Evolutionary conservation across 331 rosid species (phyloP).

Genomic region (Quercus tomentella): DNA sequence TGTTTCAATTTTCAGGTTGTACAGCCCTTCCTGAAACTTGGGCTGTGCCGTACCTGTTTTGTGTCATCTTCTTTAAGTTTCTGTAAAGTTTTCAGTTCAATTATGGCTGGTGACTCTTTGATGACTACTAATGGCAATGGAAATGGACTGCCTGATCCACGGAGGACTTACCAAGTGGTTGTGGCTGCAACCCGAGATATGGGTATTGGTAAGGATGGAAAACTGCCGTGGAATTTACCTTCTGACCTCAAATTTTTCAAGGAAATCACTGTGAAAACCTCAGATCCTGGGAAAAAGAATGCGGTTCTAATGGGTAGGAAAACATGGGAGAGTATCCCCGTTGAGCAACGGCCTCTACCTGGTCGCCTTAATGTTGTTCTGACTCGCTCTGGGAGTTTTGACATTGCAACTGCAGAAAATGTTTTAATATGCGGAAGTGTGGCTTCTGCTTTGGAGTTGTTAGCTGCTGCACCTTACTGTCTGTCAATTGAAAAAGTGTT

Average conservation of each 20-base stretch:
- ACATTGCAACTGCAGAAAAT: slow-evolving; percentile 91
- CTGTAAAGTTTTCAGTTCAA: slow-evolving; percentile 20
- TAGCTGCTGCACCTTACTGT: slow-evolving; percentile 92
- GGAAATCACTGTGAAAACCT: slow-evolving; percentile 54
- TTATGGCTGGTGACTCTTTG: slow-evolving; percentile 68
- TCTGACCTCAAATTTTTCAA: slow-evolving; percentile 75
- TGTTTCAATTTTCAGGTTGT: slow-evolving; percentile 20
- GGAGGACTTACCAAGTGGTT: slow-evolving; percentile 86
- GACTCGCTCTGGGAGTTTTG: slow-evolving; percentile 94
- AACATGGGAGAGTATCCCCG: slow-evolving; percentile 86
- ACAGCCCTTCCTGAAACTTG: slow-evolving; percentile 32
- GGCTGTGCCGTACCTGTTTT: slow-evolving; percentile 29
- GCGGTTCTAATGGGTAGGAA: slow-evolving; percentile 94
- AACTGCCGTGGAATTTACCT: slow-evolving; percentile 81
- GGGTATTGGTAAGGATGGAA: slow-evolving; percentile 93
- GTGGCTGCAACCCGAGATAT: slow-evolving; percentile 75
- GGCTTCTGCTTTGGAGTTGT: slow-evolving; percentile 79
- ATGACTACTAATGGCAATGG: slow-evolving; percentile 48
- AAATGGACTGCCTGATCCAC: slow-evolving; percentile 43
- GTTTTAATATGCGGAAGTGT: slow-evolving; percentile 86
- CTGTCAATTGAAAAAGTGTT: slow-evolving; percentile 93
- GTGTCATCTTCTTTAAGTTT: slow-evolving; percentile 16
- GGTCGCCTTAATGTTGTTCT: slow-evolving; percentile 93
- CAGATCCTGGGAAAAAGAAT: slow-evolving; percentile 81
- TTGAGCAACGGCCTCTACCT: slow-evolving; percentile 62